Base-by-base conservation (phyloP, 2,329 filamentous ascomycete species). In the Nigrospora osmanthi region DNA sequence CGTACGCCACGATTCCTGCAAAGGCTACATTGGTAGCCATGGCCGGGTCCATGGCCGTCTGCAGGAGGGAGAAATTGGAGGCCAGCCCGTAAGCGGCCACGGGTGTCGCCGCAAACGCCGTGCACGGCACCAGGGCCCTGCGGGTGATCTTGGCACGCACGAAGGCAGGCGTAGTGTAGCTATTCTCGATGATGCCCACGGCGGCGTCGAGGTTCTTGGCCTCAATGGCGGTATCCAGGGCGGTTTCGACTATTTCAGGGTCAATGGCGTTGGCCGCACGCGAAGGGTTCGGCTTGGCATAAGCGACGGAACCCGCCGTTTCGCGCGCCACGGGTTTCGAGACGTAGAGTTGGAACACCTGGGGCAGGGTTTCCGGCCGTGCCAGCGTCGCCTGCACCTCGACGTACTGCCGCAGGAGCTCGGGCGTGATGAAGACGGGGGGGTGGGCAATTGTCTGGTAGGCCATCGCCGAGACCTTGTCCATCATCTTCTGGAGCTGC, bases 311-410 rank as follows among this genome's bases (percentile, higher is more conserved):
- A 14, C 75, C 76, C 15, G 77, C 73, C 42, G 73, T 72, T 55
- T 80, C 70, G 42, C 75, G 67, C 3, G 89, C 86, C 50, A 81
- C 71, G 11, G 87, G 85, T 65, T 97, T 98, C 54, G 80, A 79
- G 40, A 88, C 87, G 62, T 91, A 97, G 43, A 96, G 74, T 45
- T 82, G 71, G 58, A 98, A 85, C 36, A 89, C 80, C 48, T 83
- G 78, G 7, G 91, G 89, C 50, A 97, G 78, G 38, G 86, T 82
- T 52, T 87, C 80, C 3, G 89, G 83, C 46, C 77, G 81, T 49
- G 81, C 78, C 37, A 97, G 76, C 11, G 82, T 74, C 28, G 82
- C 74, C 62, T 95, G 89, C 38, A 88, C 80, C 34, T 78, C 73
- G 49, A 95, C 82, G 64, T 96, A 97, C 53, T 78, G 64, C 46